These are phyloP conservation scores for Eudorina sp. DNA, from an alignment of 139 green algal genomes.

Conservation along the genomic window DNA sequence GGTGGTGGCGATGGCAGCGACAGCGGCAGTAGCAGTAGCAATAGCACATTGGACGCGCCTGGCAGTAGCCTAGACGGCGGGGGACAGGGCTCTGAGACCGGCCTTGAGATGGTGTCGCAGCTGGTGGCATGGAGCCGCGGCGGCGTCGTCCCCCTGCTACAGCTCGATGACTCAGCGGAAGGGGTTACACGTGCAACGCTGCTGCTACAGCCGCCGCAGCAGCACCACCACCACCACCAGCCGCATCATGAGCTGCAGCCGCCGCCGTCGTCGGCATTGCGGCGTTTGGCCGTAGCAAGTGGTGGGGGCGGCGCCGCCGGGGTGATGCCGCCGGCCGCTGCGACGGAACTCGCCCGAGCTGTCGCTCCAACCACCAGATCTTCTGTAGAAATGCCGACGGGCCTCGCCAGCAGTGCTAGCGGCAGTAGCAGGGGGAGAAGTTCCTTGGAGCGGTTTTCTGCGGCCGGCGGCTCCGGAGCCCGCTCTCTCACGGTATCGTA, in stretches of 20 bases:
- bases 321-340: not conserved
- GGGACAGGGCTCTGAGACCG: not conserved
- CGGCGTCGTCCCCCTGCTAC: not conserved
- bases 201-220: not conserved
- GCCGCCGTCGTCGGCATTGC: not conserved
- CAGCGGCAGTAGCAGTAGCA: not conserved
- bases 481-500: not conserved
- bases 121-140: constrained; percentile 26
- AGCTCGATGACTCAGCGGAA: constrained; percentile 14
- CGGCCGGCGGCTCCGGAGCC: not conserved
- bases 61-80: not conserved
- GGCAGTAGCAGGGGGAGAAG: not conserved
- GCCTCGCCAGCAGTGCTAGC: not conserved
- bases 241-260: not conserved
- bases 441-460: too few relatives aligned
- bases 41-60: too few relatives aligned
- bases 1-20: not conserved
- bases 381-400: too few relatives aligned
- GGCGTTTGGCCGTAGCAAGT: too few relatives aligned
- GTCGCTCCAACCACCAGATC: too few relatives aligned
- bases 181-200: not conserved
- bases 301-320: too few relatives aligned
- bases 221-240: not conserved
- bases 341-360: not conserved
- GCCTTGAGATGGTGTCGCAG: not conserved